Conservation (phyloP, 2,329 filamentous ascomycete species). For the Microascus cirrosus region DNA sequence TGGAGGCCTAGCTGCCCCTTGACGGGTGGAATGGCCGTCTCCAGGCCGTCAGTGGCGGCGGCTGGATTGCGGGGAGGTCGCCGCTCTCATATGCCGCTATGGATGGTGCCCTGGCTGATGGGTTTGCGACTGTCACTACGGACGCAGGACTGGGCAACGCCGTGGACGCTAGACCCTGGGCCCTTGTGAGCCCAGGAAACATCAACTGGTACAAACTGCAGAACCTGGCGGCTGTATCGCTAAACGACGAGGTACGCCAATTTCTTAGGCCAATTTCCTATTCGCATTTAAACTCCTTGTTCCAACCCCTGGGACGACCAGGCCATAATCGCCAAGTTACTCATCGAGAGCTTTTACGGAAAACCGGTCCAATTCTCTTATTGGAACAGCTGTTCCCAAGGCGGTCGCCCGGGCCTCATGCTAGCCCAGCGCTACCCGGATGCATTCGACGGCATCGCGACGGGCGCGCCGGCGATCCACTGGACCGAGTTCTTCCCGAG, state of each 20-base stretch:
- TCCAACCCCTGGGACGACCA: no score
- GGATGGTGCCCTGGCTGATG: conserved; percentile 9
- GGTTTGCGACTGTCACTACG: conserved; percentile 11
- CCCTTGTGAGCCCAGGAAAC: conserved; percentile 3
- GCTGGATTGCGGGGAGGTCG: conserved; percentile 14
- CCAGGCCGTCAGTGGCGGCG: conserved; percentile 18
- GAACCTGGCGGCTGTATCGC: conserved; percentile 14
- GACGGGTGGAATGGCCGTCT: conserved; percentile 17
- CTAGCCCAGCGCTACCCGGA: conserved; percentile 38
- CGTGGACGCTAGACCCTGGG: conserved; percentile 1
- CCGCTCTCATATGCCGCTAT: conserved; percentile 8
- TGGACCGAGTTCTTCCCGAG: conserved; percentile 18
- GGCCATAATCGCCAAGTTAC: conserved; percentile 27
- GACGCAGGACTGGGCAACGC: conserved; percentile 9
- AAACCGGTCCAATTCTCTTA: conserved; percentile 27
- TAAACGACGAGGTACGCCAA: conserved; percentile 16
- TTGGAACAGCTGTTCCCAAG: conserved; percentile 41
- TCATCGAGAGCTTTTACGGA: conserved; percentile 28
- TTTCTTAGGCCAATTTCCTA: no score
- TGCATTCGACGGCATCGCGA: conserved; percentile 42
- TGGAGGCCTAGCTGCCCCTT: conserved; percentile 14
- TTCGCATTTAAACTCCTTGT: no score
- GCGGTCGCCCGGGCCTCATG: conserved; percentile 43
- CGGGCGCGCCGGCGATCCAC: conserved; percentile 28
- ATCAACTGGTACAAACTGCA: conserved; percentile 14